Evolutionary conservation across 164 flowering plant species (phyloP).

Genomic region (Stephania cephalantha): DNA sequence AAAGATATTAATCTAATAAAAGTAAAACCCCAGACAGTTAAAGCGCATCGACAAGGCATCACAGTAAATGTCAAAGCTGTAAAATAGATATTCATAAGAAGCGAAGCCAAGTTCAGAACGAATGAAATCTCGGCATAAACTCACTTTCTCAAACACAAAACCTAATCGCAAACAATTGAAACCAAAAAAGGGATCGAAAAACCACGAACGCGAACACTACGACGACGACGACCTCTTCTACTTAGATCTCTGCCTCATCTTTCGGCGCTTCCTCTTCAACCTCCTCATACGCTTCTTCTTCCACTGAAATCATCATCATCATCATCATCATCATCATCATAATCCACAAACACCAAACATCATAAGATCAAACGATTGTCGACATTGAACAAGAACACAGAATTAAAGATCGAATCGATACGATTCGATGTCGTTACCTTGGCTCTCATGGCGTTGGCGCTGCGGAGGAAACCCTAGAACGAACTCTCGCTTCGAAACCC

Average conservation of each 20-base stretch:
- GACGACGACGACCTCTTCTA: slow-evolving; percentile 22
- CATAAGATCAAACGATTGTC: neutral
- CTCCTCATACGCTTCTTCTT: slow-evolving; percentile 94
- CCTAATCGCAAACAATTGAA: neutral
- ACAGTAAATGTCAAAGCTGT: neutral
- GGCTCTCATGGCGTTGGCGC: neutral
- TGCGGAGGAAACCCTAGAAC: neutral
- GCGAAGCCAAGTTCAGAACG: neutral
- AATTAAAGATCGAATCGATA: neutral
- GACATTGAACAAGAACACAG: neutral
- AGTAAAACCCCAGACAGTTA: too few species aligned
- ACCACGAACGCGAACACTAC: neutral
- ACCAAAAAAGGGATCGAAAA: neutral
- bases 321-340: neutral
- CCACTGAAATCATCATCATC: slow-evolving; percentile 36
- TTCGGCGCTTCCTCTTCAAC: slow-evolving; percentile 85
- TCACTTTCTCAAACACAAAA: neutral
- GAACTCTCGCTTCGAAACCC: neutral
- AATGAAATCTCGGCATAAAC: neutral
- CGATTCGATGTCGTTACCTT: neutral
- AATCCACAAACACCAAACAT: neutral
- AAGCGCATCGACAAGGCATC: too few species aligned
- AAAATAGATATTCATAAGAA: too few species aligned
- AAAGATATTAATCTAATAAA: too few species aligned
- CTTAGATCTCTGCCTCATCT: slow-evolving; percentile 93